Evolutionary conservation across 2,329 filamentous ascomycete species (phyloP).

Genomic region (Stemphylium vesicarium): DNA sequence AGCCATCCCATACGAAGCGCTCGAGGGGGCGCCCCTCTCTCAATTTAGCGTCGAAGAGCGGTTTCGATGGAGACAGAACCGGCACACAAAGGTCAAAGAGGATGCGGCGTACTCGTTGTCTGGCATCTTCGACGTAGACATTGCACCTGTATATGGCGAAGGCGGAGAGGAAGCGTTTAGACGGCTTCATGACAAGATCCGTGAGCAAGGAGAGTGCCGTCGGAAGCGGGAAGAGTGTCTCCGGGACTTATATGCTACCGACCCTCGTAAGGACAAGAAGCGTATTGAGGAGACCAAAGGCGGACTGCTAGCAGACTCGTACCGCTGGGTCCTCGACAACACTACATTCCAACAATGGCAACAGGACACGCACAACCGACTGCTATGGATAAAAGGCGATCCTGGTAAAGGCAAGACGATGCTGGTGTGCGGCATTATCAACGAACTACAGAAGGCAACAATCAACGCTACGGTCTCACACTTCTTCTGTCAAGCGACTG

Average conservation of each 20-base stretch:
- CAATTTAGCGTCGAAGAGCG: constrained; percentile 15
- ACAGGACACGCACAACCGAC: not conserved
- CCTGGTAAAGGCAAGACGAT: constrained; percentile 1
- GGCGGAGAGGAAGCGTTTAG: constrained; percentile 11
- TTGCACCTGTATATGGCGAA: constrained; percentile 9
- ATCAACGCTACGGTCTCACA: too few species aligned
- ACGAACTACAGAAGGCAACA: too few species aligned
- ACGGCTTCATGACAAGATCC: constrained; percentile 17
- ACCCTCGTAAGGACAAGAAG: constrained; percentile 13
- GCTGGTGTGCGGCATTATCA: not conserved
- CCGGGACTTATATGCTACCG: constrained; percentile 5
- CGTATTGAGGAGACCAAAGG: not conserved
- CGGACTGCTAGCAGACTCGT: constrained; percentile 4
- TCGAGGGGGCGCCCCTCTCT: not conserved
- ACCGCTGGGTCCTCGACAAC: constrained; percentile 13
- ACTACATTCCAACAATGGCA: constrained; percentile 6
- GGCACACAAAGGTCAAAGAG: constrained; percentile 21
- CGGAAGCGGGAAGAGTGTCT: constrained; percentile 10
- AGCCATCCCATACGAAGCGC: constrained; percentile 7
- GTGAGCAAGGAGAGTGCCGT: constrained; percentile 7
- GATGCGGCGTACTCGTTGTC: constrained; percentile 11
- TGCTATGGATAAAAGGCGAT: not conserved
- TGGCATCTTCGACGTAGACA: constrained; percentile 14
- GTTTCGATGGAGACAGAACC: constrained; percentile 6
- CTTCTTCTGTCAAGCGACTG: constrained; percentile 44